These are phyloP conservation scores for Linum lewisii DNA, from an alignment of 345 rosid genomes.

Conservation along the genomic window DNA sequence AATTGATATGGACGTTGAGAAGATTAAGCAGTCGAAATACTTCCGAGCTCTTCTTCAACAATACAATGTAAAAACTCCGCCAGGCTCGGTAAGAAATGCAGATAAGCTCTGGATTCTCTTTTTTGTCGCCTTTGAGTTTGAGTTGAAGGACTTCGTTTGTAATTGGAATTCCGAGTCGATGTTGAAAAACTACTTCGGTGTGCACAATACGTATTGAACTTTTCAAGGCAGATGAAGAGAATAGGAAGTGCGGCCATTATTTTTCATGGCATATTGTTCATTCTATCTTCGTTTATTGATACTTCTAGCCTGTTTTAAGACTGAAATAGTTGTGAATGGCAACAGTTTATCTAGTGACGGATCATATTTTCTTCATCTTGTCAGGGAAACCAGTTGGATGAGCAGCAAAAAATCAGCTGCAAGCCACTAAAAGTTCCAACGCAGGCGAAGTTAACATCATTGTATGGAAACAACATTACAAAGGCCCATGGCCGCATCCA, in stretches of 20 bases:
- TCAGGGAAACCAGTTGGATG: conserved; percentile 44
- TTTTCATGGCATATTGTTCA: background rate
- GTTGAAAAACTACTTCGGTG: too few relatives aligned
- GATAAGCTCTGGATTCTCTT: background rate
- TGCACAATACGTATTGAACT: too few relatives aligned
- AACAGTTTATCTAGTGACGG: background rate
- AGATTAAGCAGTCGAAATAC: conserved; percentile 59
- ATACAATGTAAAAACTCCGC: conserved; percentile 25
- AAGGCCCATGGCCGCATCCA: conserved; percentile 26
- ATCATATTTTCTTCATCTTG: conserved; percentile 14
- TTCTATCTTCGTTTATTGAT: background rate
- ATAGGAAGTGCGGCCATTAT: background rate
- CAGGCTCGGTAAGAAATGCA: conserved; percentile 30
- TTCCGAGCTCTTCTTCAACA: conserved; percentile 42
- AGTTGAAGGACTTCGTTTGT: background rate
- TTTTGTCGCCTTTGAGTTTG: background rate
- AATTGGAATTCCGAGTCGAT: background rate
- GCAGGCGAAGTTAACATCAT: conserved; percentile 58
- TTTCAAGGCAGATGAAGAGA: too few relatives aligned
- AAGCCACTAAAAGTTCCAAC: conserved; percentile 38
- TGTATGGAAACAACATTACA: conserved; percentile 54
- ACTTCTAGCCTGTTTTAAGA: background rate
- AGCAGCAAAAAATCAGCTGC: conserved; percentile 26
- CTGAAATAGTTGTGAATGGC: background rate
- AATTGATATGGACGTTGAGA: conserved; percentile 41